Conservation (phyloP, 164 flowering plant species). For the grape (Vitis vinifera) region DNA sequence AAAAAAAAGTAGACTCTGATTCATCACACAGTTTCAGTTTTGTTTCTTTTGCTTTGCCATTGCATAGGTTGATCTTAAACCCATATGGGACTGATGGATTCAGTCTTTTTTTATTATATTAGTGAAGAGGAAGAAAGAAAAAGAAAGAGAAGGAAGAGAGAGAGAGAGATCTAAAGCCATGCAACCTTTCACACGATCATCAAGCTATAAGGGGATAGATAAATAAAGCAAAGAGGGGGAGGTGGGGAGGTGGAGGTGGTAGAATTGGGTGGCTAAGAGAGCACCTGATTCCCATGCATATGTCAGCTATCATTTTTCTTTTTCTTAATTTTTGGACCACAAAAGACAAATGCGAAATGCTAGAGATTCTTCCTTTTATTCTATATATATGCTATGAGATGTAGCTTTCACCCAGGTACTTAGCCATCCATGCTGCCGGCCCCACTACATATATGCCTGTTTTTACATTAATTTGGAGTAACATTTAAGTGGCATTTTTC, state of each 20-base stretch:
- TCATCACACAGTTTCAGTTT: neutral
- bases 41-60: neutral
- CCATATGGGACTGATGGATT: neutral
- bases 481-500: no score
- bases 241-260: neutral
- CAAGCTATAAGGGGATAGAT: neutral
- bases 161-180: slow-evolving; percentile 22
- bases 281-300: slow-evolving; percentile 13
- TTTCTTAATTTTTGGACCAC: slow-evolving; percentile 14
- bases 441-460: no score
- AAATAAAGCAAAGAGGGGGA: slow-evolving; percentile 6
- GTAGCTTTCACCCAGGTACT: slow-evolving; percentile 10
- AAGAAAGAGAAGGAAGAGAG: neutral
- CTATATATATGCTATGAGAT: neutral
- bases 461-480: no score
- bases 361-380: slow-evolving; percentile 13
- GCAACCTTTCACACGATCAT: slow-evolving; percentile 27
- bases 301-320: slow-evolving; percentile 12
- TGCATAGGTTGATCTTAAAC: neutral
- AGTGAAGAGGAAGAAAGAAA: neutral
- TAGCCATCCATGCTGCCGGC: no score
- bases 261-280: slow-evolving; percentile 4
- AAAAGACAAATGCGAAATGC: slow-evolving; percentile 19
- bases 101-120: neutral
- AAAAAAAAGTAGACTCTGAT: neutral